Conservation (phyloP, 2,329 filamentous ascomycete species). For the Pseudocercospora eumusae region DNA sequence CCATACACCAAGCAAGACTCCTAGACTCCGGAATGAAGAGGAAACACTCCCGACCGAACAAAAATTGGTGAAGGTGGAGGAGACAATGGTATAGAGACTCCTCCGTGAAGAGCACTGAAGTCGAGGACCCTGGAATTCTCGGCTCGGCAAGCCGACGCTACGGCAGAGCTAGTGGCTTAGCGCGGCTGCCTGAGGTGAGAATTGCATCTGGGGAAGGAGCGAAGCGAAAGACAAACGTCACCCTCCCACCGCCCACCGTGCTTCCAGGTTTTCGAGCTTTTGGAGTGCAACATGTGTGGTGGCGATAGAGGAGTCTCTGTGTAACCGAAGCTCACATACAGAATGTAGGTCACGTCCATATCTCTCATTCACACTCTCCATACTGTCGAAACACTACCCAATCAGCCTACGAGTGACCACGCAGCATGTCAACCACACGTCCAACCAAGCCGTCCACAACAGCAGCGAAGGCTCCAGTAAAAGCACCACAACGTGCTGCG, state of each 20-base stretch:
- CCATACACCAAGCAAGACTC: background rate
- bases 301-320: background rate
- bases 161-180: slow-evolving; percentile 3
- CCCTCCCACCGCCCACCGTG: background rate
- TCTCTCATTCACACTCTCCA: background rate
- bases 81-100: background rate
- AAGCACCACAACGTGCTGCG: slow-evolving; percentile 11
- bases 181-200: background rate
- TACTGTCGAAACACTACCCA: background rate
- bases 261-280: slow-evolving; percentile 5
- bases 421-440: slow-evolving; percentile 21
- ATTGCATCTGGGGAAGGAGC: slow-evolving; percentile 1
- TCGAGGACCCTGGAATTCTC: slow-evolving; percentile 7
- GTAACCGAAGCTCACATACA: background rate
- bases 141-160: background rate
- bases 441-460: slow-evolving; percentile 17
- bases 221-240: background rate
- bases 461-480: slow-evolving; percentile 16
- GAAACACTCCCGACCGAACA: background rate
- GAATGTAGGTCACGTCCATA: background rate
- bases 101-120: slow-evolving; percentile 3
- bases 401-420: background rate
- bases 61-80: background rate
- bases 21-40: background rate
- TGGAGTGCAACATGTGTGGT: slow-evolving; percentile 1